Percentiles rank a stretch among this genome's conserved stretches.
Evolutionary conservation across 495 filamentous ascomycete species (phyloP).

Genomic region (Astrothelium subdiscretum): DNA sequence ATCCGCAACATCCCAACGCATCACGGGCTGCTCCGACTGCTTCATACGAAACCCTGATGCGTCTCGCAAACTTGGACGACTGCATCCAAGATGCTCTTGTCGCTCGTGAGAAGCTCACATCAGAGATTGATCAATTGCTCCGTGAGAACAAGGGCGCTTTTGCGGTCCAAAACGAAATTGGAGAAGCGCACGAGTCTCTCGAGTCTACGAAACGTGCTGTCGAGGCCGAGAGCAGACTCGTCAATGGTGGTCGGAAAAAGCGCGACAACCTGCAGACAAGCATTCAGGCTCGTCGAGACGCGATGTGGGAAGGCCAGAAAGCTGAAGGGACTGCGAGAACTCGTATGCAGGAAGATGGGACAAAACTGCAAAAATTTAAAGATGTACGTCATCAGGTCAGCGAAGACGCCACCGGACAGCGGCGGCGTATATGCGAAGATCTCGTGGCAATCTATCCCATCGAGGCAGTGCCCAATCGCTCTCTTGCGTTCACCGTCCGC

Average conservation of each 20-base stretch:
- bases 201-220: constrained; percentile 49
- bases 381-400: constrained; percentile 43
- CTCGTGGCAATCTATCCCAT: constrained; percentile 70
- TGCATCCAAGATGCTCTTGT: constrained; percentile 84
- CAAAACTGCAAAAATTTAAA: constrained; percentile 37
- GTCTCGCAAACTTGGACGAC: constrained; percentile 76
- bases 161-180: constrained; percentile 38
- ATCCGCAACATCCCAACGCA: constrained; percentile 22
- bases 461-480: constrained; percentile 45
- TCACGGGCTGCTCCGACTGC: constrained; percentile 44
- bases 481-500: constrained; percentile 69
- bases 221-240: constrained; percentile 46
- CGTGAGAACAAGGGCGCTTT: constrained; percentile 37
- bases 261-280: constrained; percentile 53
- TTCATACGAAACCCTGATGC: constrained; percentile 86
- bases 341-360: constrained; percentile 41
- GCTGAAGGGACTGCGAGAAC: constrained; percentile 29
- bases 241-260: constrained; percentile 48
- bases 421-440: constrained; percentile 76
- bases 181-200: constrained; percentile 53
- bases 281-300: constrained; percentile 49
- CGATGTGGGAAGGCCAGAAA: constrained; percentile 51
- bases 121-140: constrained; percentile 67
- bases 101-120: constrained; percentile 60
- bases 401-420: constrained; percentile 62